Conservation (phyloP, 805 yeast genomes). For the Suhomyces sp. region DNA sequence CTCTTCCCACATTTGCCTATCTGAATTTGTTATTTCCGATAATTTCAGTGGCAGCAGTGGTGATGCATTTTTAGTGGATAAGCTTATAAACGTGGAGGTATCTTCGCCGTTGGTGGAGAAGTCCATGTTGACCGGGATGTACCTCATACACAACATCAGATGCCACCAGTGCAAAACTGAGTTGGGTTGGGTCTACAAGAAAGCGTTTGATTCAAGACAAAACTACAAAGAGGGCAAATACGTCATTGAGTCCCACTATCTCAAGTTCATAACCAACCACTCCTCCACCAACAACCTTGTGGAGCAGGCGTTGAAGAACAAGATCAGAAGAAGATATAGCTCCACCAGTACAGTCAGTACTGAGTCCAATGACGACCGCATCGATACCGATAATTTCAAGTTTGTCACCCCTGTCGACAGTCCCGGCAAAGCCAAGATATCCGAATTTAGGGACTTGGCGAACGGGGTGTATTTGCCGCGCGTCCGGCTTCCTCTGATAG, state of each 20-base stretch:
- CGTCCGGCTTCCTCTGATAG: constrained; percentile 10
- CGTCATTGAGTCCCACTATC: constrained; percentile 39
- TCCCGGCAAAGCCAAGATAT: not conserved
- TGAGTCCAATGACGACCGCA: constrained; percentile 4
- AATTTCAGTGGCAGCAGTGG: constrained; percentile 40
- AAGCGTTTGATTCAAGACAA: constrained; percentile 33
- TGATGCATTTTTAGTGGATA: constrained; percentile 40
- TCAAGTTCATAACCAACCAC: constrained; percentile 34
- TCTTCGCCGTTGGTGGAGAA: constrained; percentile 29
- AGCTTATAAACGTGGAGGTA: constrained; percentile 31
- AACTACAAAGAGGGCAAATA: constrained; percentile 44
- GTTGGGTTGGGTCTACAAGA: constrained; percentile 43
- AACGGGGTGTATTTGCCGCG: constrained; percentile 10
- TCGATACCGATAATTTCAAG: constrained; percentile 1
- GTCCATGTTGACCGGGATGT: constrained; percentile 39
- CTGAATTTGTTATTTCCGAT: constrained; percentile 34
- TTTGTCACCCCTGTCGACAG: not conserved
- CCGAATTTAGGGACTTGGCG: constrained; percentile 7
- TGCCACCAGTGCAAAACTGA: constrained; percentile 38
- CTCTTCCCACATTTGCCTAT: constrained; percentile 39
- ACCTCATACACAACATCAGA: constrained; percentile 32
- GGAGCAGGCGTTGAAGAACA: constrained; percentile 28
- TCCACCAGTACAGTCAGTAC: constrained; percentile 10
- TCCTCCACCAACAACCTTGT: constrained; percentile 30
- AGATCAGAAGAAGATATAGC: constrained; percentile 20